A percentile compares a stretch with the other conserved stretches of the same genome.
Evolutionary conservation across 768 basidiomycete genomes (phyloP).

Genomic region (Tephrocybe sp.): DNA sequence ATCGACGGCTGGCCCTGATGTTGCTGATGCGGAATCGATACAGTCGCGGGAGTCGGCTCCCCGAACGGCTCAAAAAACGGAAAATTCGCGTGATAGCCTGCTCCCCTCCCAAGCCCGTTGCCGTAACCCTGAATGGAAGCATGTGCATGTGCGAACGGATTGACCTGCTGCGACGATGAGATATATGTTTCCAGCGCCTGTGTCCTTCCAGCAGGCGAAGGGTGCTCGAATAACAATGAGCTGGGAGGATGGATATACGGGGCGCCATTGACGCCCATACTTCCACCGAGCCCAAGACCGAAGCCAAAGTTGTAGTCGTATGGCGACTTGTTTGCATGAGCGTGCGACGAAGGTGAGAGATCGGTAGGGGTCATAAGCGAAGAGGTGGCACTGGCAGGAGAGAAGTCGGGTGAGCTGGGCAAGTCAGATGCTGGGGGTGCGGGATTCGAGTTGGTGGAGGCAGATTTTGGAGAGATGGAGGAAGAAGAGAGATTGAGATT

Average conservation of each 20-base stretch:
- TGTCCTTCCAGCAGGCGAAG: slow-evolving; percentile 19
- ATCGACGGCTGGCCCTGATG: neutral
- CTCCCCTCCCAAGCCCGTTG: too few species aligned
- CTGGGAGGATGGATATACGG: slow-evolving; percentile 25
- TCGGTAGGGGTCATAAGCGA: slow-evolving; percentile 74
- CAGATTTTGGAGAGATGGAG: slow-evolving; percentile 10
- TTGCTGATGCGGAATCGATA: slow-evolving; percentile 20
- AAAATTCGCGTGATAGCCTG: slow-evolving; percentile 16
- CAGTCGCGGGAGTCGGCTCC: slow-evolving; percentile 34
- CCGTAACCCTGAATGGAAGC: too few species aligned
- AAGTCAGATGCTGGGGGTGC: slow-evolving; percentile 36
- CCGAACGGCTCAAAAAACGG: slow-evolving; percentile 55
- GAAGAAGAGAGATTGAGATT: slow-evolving; percentile 33
- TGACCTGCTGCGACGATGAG: neutral
- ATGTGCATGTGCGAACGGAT: too few species aligned
- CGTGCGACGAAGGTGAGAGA: slow-evolving; percentile 55
- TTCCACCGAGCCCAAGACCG: too few species aligned
- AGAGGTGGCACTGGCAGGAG: slow-evolving; percentile 69
- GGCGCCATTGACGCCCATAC: slow-evolving; percentile 36
- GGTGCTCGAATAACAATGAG: slow-evolving; percentile 39
- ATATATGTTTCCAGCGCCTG: slow-evolving; percentile 18
- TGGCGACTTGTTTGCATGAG: too few species aligned
- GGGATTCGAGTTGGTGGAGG: too few species aligned
- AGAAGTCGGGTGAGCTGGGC: slow-evolving; percentile 63
- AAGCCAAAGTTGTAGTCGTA: too few species aligned